A percentile compares a stretch with the other conserved stretches of the same genome.
Evolutionary conservation across 164 flowering plant genomes (phyloP).

Genomic region (Stephania yunnanensis): DNA sequence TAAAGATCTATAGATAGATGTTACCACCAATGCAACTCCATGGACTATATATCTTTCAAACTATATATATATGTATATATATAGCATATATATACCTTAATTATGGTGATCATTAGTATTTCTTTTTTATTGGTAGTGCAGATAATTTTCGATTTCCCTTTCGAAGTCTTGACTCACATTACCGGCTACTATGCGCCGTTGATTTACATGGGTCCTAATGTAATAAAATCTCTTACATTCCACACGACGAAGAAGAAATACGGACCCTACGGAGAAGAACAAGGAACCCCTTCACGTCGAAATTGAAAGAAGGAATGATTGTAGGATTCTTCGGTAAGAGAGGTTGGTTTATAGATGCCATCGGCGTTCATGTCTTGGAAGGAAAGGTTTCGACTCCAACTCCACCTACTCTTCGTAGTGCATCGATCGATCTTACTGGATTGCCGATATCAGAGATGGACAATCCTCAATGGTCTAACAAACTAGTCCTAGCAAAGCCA

Average conservation of each 20-base stretch:
- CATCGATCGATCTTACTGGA: slow-evolving; percentile 7
- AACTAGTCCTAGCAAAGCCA: slow-evolving; percentile 28
- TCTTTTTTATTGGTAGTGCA: slow-evolving; percentile 22
- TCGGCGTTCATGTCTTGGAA: slow-evolving; percentile 67
- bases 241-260: slow-evolving; percentile 60
- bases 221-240: slow-evolving; percentile 66
- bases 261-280: slow-evolving; percentile 81
- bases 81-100: no score
- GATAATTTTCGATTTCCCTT: slow-evolving; percentile 68
- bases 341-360: slow-evolving; percentile 62
- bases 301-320: slow-evolving; percentile 42
- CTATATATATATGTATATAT: no score
- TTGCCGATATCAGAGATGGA: slow-evolving; percentile 25
- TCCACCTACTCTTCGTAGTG: slow-evolving; percentile 12
- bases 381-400: slow-evolving; percentile 33
- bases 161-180: slow-evolving; percentile 60
- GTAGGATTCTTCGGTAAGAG: slow-evolving; percentile 77
- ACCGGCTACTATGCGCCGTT: slow-evolving; percentile 57
- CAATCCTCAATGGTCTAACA: slow-evolving; percentile 42
- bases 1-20: background rate
- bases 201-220: slow-evolving; percentile 62
- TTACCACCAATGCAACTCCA: no score
- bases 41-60: no score
- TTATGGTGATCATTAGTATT: background rate
- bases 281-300: slow-evolving; percentile 55